Percentiles rank a stretch among this genome's conserved stretches.
These are phyloP conservation scores for Aspergillus japonicus DNA, from an alignment of 2,329 filamentous ascomycete genomes.

Conservation along the genomic window DNA sequence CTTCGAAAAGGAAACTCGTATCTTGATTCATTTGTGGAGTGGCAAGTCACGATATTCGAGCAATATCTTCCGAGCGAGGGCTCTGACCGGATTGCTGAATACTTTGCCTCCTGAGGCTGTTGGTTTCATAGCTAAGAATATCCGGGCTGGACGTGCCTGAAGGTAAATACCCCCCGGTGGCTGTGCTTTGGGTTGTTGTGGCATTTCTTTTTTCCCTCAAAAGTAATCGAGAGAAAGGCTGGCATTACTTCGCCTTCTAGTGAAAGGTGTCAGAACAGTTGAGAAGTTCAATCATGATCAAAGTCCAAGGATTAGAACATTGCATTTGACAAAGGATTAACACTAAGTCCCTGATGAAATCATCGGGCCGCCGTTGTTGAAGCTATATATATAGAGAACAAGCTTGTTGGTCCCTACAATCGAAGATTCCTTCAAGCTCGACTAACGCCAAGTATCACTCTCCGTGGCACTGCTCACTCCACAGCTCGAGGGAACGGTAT, in stretches of 20 bases:
- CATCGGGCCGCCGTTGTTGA: no score
- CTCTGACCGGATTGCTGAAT: not conserved
- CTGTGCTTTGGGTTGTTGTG: not conserved
- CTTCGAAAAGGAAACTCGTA: not conserved
- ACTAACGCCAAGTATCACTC: slow-evolving; percentile 41
- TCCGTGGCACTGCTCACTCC: slow-evolving; percentile 29
- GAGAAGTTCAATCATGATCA: no score
- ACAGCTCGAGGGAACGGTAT: slow-evolving; percentile 42
- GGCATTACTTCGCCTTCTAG: no score
- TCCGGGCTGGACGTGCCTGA: not conserved
- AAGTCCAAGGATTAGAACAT: no score
- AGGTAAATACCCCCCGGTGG: not conserved
- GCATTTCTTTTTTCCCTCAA: no score
- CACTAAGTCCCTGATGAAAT: no score
- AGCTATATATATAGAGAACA: not conserved
- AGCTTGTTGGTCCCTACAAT: not conserved
- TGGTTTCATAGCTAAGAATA: not conserved
- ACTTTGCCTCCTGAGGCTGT: not conserved
- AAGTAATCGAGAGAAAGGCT: no score
- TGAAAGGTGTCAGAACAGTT: no score
- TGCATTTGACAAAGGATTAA: no score
- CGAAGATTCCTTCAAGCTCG: not conserved
- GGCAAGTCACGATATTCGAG: not conserved
- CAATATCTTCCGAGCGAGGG: not conserved
- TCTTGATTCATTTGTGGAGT: not conserved